Evolutionary conservation across 495 filamentous ascomycete genomes (phyloP), one percentile per base, ranked within the genome.

Genomic region (Xylaria intraflava): DNA sequence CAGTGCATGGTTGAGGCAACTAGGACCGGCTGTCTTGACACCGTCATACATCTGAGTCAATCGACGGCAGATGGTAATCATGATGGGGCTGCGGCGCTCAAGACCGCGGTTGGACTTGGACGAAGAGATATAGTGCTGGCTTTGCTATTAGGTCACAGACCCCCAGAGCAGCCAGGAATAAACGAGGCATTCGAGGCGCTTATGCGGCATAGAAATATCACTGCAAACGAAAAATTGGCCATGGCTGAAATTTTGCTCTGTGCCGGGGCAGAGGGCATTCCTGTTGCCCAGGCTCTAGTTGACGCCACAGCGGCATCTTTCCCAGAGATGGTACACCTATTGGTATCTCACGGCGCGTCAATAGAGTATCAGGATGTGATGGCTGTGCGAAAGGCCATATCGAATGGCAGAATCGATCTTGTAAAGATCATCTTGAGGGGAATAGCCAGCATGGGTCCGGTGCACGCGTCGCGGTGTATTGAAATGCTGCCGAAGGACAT

Each of bases 1-100:
- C 63, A 75, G 56, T 58, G 58, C 16, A 69, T 78, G 71, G 66
- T 75, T 7, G 69, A 75, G 43, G 74, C 74, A n/a, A 58, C 69
- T 6, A 65, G 61, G 17, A 67, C 64, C 17, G 73, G 73, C 0
- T 74, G 71, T 35, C 53, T 74, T 1, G 59, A 70, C 2, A 78
- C 70, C 0, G 75, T 78, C 2, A 56, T 66, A 22, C 63, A 70
- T 36, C 65, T 78, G 22, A 74, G 69, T 44, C 69, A 74, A 23
- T 68, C 72, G 1, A 65, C 39, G 6, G 75, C 75, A 6, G 72
- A 78, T 43, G 72, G 69, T 1, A 67, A 73, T 39, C 64, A 70
- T 41, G 65, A 72, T 48, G 67, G 66, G 7, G 73, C 67, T n/a
- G 67, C 70, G 12, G 75, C 72, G n/a, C 46, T 78, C 39, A 74